These are phyloP conservation scores for Vigna reflexopilosa DNA, from an alignment of 306 rosid species.

Conservation along the genomic window DNA sequence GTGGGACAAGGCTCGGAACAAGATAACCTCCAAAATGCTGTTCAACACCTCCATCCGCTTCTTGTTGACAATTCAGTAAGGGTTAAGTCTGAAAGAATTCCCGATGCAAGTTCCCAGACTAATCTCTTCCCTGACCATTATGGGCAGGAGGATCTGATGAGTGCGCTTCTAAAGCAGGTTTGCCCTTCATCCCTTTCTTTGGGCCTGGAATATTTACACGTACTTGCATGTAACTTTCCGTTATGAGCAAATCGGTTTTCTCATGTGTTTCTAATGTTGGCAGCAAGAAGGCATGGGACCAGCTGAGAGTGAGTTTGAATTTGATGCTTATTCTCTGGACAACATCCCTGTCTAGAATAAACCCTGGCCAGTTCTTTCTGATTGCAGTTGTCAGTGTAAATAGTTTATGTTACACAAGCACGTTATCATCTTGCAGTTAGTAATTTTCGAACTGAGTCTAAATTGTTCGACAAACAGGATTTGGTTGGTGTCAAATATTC, in stretches of 20 bases:
- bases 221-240: conserved; percentile 6
- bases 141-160: conserved; percentile 95
- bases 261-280: conserved; percentile 33
- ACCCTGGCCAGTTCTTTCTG: conserved; percentile 40
- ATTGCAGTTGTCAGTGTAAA: conserved; percentile 68
- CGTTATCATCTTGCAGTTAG: conserved; percentile 55
- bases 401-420: conserved; percentile 62
- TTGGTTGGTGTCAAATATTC: conserved; percentile 52
- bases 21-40: conserved; percentile 57
- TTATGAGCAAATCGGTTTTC: conserved; percentile 13
- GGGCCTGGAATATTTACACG: conserved; percentile 3
- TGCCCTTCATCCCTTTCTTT: conserved; percentile 31
- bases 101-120: conserved; percentile 60
- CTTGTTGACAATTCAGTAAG: conserved; percentile 60
- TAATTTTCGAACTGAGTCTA: conserved; percentile 45
- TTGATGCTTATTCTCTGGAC: conserved; percentile 86
- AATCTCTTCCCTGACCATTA: conserved; percentile 71
- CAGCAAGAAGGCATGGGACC: conserved; percentile 84
- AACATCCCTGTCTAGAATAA: conserved; percentile 77
- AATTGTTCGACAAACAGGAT: conserved; percentile 47
- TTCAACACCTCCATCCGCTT: conserved; percentile 58
- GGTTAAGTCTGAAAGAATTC: conserved; percentile 71
- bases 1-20: conserved; percentile 56
- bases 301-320: conserved; percentile 78
- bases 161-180: conserved; percentile 95